Percentiles rank a stretch among this genome's conserved stretches.
Conservation (phyloP, 441 rosid species). For the Populus tomentosa region DNA sequence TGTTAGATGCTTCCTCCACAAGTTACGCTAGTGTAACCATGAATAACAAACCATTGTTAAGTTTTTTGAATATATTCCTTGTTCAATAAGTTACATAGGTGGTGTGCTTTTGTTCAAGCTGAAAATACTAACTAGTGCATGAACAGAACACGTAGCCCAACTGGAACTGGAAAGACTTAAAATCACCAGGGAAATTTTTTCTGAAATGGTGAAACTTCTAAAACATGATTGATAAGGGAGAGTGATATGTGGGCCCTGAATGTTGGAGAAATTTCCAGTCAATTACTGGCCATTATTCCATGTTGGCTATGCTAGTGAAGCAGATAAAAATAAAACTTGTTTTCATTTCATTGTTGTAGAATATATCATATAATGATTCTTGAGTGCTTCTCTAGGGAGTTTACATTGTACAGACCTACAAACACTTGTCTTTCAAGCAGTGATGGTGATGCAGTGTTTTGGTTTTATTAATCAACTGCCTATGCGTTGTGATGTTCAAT, state of each 20-base stretch:
- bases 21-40: neutral
- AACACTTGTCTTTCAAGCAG: neutral
- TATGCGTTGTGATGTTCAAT: neutral
- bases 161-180: neutral
- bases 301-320: neutral
- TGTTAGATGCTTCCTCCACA: neutral
- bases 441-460: neutral
- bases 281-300: neutral
- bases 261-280: neutral
- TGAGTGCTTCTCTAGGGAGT: neutral
- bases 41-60: constrained; percentile 1
- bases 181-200: neutral
- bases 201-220: neutral
- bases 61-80: constrained; percentile 3
- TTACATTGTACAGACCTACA: neutral
- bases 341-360: neutral
- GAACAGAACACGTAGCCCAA: neutral
- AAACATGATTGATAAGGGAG: neutral
- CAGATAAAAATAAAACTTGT: neutral
- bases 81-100: neutral
- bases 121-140: neutral
- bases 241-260: neutral
- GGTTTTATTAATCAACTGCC: neutral
- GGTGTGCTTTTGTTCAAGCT: neutral
- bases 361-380: neutral